phyloP scores from a whole-genome alignment of 1,139 yeast genomes.

The Meyerozyma elateridarum region DNA sequence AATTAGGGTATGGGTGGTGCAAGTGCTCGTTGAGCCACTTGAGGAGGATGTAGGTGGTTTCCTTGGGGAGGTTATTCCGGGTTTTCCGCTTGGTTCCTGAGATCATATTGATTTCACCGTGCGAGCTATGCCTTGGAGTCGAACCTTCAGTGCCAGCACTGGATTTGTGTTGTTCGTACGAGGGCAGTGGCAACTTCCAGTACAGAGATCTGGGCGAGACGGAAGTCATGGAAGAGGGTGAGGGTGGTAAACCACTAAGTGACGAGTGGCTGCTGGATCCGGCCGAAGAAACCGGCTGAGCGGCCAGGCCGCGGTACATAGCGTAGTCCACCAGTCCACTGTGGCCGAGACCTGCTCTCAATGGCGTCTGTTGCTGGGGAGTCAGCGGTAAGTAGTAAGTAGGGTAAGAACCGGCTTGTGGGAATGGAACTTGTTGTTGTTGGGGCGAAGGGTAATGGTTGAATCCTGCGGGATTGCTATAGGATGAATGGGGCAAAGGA shows the following conservation, averaged over 20 bases:
- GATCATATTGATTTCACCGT: not conserved
- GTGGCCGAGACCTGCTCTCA: too few species aligned
- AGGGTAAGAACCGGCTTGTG: not conserved
- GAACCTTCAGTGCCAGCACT: not conserved
- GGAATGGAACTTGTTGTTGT: not conserved
- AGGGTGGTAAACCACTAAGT: not conserved
- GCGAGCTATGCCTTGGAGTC: not conserved
- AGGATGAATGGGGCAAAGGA: too few species aligned
- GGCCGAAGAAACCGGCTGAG: not conserved
- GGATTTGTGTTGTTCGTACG: conserved; percentile 2
- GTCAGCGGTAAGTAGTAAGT: too few species aligned
- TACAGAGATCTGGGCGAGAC: conserved; percentile 2
- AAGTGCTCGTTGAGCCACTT: conserved; percentile 82
- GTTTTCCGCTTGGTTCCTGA: conserved; percentile 32
- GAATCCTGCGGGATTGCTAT: not conserved
- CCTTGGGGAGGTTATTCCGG: conserved; percentile 81
- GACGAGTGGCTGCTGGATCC: not conserved
- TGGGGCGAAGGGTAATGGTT: not conserved
- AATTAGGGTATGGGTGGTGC: conserved; percentile 91
- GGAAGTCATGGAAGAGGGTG: conserved; percentile 1
- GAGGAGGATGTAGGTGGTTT: conserved; percentile 75
- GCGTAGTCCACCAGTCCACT: too few species aligned
- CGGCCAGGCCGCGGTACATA: not conserved
- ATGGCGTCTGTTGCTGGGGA: not conserved
- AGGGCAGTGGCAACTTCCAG: conserved; percentile 4